Evolutionary conservation across 805 yeast species (phyloP).

Genomic region (Metschnikowia lachancei): DNA sequence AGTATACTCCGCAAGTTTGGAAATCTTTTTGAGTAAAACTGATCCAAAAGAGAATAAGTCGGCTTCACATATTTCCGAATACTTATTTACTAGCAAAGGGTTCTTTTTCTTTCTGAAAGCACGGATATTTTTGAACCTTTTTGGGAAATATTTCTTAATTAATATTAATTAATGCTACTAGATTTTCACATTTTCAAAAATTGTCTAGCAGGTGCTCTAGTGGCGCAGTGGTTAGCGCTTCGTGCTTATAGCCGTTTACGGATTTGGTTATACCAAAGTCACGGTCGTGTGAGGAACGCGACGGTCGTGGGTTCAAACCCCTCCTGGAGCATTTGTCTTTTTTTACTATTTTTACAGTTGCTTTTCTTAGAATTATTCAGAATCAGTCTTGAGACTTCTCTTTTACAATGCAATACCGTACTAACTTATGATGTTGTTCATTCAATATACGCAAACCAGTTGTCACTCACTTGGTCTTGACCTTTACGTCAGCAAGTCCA

Average conservation of each 20-base stretch:
- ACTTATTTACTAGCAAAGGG: too few species aligned
- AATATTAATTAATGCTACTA: background rate
- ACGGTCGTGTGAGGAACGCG: slow-evolving; percentile 57
- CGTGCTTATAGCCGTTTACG: slow-evolving; percentile 49
- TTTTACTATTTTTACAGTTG: slow-evolving; percentile 18
- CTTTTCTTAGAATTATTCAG: background rate
- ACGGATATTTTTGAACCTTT: too few species aligned
- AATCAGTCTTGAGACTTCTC: background rate
- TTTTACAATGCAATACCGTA: background rate
- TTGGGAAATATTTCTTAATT: too few species aligned
- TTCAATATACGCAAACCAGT: background rate
- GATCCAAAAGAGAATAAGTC: too few species aligned
- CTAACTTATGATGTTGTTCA: background rate
- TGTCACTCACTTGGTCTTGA: slow-evolving; percentile 7
- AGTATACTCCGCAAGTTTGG: too few species aligned
- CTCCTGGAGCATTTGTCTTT: slow-evolving; percentile 49
- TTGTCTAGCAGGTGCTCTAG: slow-evolving; percentile 36
- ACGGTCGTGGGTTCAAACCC: slow-evolving; percentile 56
- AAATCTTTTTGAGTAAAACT: too few species aligned
- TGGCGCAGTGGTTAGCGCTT: slow-evolving; percentile 56
- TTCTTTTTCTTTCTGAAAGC: too few species aligned
- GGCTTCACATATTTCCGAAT: too few species aligned
- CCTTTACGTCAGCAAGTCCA: slow-evolving; percentile 22
- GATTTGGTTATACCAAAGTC: slow-evolving; percentile 47
- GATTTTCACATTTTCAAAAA: background rate